Evolutionary conservation across 2,329 filamentous ascomycete genomes (phyloP), one percentile per base, ranked within the genome.

Genomic region (Pseudogymnoascus sp.): DNA sequence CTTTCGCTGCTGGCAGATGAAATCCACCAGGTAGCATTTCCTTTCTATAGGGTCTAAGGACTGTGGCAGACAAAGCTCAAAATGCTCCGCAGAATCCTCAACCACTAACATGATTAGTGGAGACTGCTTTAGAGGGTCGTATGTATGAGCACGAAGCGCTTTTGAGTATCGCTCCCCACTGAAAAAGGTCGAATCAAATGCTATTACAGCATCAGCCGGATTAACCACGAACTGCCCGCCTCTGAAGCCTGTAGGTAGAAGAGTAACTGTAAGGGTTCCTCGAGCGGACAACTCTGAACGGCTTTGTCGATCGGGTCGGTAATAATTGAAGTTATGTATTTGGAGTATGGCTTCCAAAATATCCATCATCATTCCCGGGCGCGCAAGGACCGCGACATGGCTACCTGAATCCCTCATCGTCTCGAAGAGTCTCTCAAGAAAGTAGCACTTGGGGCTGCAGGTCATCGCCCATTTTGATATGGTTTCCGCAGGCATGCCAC

Each of bases 361-460:
- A 30, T 81, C 78, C 41, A 83, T 72, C 5, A 83, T 73, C 30
- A 77, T 75, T 8, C 78, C 77, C 5, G 80, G 78, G 19, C 80
- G 80, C 7, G 78, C 81, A 9, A 87, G 68, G 23, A 88, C 78
- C 12, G 85, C 72, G 6, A 87, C 71, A 36, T 78, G 80, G 38
- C 76, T 78, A 9, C 79, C 74, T 11, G 74, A 70, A 14, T 74
- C 71, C n/a, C 70, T 68, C 9, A 85, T 69, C 7, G 72, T 68
- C 19, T 79, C 73, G 30, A 86, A 69, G 3, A 88, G 73, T 65
- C 85, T 82, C 49, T 77, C 80, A 5, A 86, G 67, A 66, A 88
- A 87, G 33, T 78, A 79, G 66, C 82, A 84, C 66, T 88, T 88
- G 62, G 82, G 75, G 70, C 84, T 87, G 8, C 82, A 80, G 60